Conservation (phyloP, 1,284 basidiomycete genomes). For the Fistulinella staudtii region DNA sequence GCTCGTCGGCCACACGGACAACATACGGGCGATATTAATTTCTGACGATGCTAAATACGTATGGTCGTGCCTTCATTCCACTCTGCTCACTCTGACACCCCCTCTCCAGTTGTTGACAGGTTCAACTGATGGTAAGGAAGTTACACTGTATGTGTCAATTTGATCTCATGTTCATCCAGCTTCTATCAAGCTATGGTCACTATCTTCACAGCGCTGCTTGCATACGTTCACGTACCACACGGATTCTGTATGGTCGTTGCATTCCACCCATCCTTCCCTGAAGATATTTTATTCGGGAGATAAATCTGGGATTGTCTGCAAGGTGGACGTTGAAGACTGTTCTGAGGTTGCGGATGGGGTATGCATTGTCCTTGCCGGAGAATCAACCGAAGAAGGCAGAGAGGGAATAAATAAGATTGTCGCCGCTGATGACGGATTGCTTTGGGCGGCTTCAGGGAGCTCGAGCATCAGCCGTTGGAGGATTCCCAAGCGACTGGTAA, state of each 20-base stretch:
- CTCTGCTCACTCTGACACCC: constrained; percentile 16
- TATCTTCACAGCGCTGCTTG: constrained; percentile 82
- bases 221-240: constrained; percentile 97
- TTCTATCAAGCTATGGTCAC: constrained; percentile 90
- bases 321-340: constrained; percentile 83
- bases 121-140: constrained; percentile 72
- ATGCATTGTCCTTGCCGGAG: constrained; percentile 81
- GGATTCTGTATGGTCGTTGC: constrained; percentile 93
- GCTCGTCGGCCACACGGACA: constrained; percentile 94
- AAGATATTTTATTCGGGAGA: constrained; percentile 97
- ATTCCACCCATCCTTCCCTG: constrained; percentile 83
- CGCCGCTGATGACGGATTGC: constrained; percentile 77
- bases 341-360: constrained; percentile 83
- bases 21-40: constrained; percentile 85
- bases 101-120: constrained; percentile 73
- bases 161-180: constrained; percentile 38
- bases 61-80: constrained; percentile 31
- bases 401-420: constrained; percentile 86
- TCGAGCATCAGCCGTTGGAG: constrained; percentile 84
- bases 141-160: background rate
- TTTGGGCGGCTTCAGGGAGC: constrained; percentile 89
- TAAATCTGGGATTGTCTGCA: constrained; percentile 83
- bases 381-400: constrained; percentile 38
- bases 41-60: constrained; percentile 89
- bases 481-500: constrained; percentile 17